phyloP scores from a whole-genome alignment of 176 grass and related monocot species.

The Guadua angustifolia region DNA sequence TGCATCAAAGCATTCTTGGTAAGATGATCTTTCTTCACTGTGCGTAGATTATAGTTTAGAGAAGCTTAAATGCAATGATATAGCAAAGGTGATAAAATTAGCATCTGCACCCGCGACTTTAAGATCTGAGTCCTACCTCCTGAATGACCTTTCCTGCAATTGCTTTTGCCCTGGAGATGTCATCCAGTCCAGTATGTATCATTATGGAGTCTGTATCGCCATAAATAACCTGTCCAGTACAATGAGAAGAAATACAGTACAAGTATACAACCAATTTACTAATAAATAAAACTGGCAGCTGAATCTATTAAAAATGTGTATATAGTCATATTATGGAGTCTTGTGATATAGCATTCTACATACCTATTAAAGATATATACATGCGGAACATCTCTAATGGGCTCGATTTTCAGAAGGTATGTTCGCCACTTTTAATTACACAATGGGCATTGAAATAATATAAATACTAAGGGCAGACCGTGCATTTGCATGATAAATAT shows the following conservation, averaged over 20 bases:
- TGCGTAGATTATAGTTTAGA: constrained; percentile 25
- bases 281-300: constrained; percentile 20
- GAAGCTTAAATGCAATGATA: neutral
- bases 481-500: neutral
- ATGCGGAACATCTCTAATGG: neutral
- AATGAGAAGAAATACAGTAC: constrained; percentile 38
- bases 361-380: no score
- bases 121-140: constrained; percentile 59
- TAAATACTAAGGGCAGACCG: neutral
- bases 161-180: constrained; percentile 78
- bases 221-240: constrained; percentile 80
- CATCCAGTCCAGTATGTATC: constrained; percentile 96
- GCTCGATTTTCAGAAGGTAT: neutral
- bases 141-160: constrained; percentile 98
- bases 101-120: constrained; percentile 5
- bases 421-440: neutral
- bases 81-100: constrained; percentile 28
- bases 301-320: neutral
- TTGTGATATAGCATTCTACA: no score
- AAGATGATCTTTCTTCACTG: constrained; percentile 36
- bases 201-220: constrained; percentile 99
- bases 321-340: no score
- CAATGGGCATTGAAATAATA: neutral
- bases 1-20: constrained; percentile 42
- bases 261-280: neutral